Evolutionary conservation across 106 monocot genomes (phyloP).

Genomic region (Dendrobium nobile): DNA sequence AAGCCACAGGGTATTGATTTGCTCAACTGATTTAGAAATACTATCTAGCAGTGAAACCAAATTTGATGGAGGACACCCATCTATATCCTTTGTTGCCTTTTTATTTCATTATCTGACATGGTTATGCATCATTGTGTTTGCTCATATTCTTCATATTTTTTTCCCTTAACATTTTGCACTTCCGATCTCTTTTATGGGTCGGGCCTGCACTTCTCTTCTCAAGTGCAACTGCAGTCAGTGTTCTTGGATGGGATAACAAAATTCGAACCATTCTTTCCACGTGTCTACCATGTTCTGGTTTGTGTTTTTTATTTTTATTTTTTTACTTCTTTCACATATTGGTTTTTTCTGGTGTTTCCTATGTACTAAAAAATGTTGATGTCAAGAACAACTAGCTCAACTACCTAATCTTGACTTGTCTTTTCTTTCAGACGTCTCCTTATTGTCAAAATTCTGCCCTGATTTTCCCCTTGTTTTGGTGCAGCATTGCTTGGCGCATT

Average conservation of each 20-base stretch:
- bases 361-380: not conserved
- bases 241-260: slow-evolving; percentile 96
- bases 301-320: not conserved
- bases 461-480: slow-evolving; percentile 8
- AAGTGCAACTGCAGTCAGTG: slow-evolving; percentile 75
- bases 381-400: not conserved
- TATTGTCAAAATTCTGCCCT: not conserved
- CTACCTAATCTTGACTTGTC: not conserved
- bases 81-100: slow-evolving; percentile 59
- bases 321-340: not conserved
- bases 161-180: slow-evolving; percentile 71
- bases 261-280: slow-evolving; percentile 79
- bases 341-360: not conserved
- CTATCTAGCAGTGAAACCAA: slow-evolving; percentile 68
- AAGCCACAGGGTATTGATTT: slow-evolving; percentile 68
- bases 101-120: not conserved
- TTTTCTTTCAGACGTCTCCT: not conserved
- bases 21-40: slow-evolving; percentile 86
- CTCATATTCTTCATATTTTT: not conserved
- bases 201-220: slow-evolving; percentile 97
- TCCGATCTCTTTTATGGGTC: slow-evolving; percentile 83
- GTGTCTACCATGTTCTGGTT: slow-evolving; percentile 79
- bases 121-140: not conserved
- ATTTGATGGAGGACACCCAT: slow-evolving; percentile 80
- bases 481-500: slow-evolving; percentile 81